Evolutionary conservation across 768 basidiomycete genomes (phyloP), one percentile per base, ranked within the genome.

Genomic region (Terana coerulea): DNA sequence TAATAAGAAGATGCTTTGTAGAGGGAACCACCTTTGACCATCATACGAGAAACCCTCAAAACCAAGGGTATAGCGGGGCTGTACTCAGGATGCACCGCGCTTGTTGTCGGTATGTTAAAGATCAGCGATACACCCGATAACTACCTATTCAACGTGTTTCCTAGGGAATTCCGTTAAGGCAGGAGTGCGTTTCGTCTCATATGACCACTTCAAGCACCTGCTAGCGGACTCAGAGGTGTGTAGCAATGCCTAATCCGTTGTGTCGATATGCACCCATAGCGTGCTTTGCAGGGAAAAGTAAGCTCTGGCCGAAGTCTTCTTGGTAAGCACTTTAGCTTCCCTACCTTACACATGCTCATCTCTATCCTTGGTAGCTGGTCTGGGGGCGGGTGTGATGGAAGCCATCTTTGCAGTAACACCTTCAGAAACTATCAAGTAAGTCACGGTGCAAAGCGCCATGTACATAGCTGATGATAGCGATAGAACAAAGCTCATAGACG

Each of bases 401-500:
- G 92, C 95, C 0, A 65, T 98, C 19, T 81, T 98, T 50, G 95
- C 95, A 1, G 95, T 99, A 3, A 98, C 95, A 0, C 95, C 95
- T 2, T 94, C 91, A 11, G 95, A 99, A 67, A 98, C 95, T 0
- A 97, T 98, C 75, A 99, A 99, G 95, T 95, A 42, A 35, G 88
- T 69, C n/a, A n/a, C n/a, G n/a, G n/a, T n/a, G n/a, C n/a, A n/a
- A n/a, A n/a, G n/a, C n/a, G 33, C 37, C n/a, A 52, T 21, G 15
- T 14, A 5, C 3, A 3, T 8, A 35, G 17, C 15, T 24, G 19
- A n/a, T n/a, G n/a, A n/a, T n/a, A n/a, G n/a, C n/a, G n/a, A 8
- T 56, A 98, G 95, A 66, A 99, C 97, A 21, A 99, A 99, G 65
- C 80, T 98, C 51, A 95, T 99, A 52, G 94, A 94, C 62, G 97